Evolutionary conservation across 371 early-diverging fungal genomes (phyloP).

Genomic region (Haplosporangium sp.): DNA sequence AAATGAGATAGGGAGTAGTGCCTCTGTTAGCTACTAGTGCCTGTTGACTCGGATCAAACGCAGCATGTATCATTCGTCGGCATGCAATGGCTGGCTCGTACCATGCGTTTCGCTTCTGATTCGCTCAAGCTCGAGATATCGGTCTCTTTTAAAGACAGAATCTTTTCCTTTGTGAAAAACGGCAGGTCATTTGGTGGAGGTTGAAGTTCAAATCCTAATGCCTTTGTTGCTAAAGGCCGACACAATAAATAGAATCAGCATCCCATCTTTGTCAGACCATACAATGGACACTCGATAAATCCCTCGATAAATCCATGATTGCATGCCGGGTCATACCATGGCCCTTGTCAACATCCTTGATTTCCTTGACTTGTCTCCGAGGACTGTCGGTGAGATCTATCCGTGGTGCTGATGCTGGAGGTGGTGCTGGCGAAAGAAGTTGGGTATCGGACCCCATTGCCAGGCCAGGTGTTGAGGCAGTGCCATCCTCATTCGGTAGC

Average conservation of each 20-base stretch:
- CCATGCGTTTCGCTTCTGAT: conserved; percentile 26
- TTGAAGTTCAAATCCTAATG: conserved; percentile 21
- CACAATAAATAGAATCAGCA: neutral
- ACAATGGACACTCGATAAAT: too few species aligned
- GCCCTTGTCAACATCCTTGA: conserved; percentile 7
- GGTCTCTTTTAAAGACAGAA: conserved; percentile 10
- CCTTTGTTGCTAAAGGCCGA: conserved; percentile 2
- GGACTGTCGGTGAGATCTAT: conserved; percentile 14
- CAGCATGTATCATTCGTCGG: too few species aligned
- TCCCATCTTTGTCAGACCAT: neutral
- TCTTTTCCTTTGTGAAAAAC: neutral
- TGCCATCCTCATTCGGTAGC: conserved; percentile 38
- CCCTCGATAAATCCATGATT: too few species aligned
- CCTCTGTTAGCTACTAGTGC: too few species aligned
- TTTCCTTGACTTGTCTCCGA: neutral
- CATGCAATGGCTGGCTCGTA: neutral
- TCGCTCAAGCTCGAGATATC: conserved; percentile 29
- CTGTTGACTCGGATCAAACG: neutral
- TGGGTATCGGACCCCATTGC: neutral
- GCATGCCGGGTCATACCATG: conserved; percentile 7
- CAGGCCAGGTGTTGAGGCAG: conserved; percentile 1
- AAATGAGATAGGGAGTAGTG: neutral
- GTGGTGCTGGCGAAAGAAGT: conserved; percentile 7
- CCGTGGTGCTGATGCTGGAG: conserved; percentile 4
- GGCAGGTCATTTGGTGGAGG: conserved; percentile 37